Evolutionary conservation across 805 yeast species (phyloP), one percentile per base, ranked within the genome.

Genomic region (Saturnispora bothae): DNA sequence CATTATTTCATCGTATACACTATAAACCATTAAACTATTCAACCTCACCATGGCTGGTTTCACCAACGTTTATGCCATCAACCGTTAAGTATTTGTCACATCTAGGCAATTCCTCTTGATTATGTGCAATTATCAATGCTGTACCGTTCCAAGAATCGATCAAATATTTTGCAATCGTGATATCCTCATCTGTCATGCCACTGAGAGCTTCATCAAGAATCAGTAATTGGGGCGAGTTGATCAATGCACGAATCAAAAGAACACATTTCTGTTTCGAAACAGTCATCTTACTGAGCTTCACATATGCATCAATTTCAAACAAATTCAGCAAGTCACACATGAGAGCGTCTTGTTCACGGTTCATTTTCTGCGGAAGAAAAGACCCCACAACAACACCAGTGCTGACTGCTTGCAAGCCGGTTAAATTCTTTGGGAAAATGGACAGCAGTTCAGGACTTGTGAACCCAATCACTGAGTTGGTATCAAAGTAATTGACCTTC

Each of bases 391-490:
- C 63, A 46, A 70, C 73, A 0, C 96, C 97, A 5, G 94, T 82
- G 7, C 78, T 54, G 4, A 89, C 65, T 0, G 83, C 64, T 26
- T 83, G 65, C 25, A 51, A 53, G 39, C 76, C 73, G 0, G 76
- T 68, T 40, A 75, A 61, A 2, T 54, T 48, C 3, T 58, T 58
- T 0, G 95, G 94, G 44, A 84, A 83, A n/a, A 86, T 68, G 0
- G 94, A 78, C 54, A 89, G 97, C 26, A 89, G 60, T 56, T 89
- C 98, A 1, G 98, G 98, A 2, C 96, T 82, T 0, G 94, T 70
- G 48, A 83, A 76, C 0, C 96, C 96, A 38, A 92, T 83, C n/a
- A 57, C 51, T 32, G 71, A 69, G 59, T 89, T 89, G 43, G 83
- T 76, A 35, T 78, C 82, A 51, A 84, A 85, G 53, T 81, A 88